Base-by-base conservation (phyloP, 1,139 yeast species). In the Debaryomyces psychrophilus region DNA sequence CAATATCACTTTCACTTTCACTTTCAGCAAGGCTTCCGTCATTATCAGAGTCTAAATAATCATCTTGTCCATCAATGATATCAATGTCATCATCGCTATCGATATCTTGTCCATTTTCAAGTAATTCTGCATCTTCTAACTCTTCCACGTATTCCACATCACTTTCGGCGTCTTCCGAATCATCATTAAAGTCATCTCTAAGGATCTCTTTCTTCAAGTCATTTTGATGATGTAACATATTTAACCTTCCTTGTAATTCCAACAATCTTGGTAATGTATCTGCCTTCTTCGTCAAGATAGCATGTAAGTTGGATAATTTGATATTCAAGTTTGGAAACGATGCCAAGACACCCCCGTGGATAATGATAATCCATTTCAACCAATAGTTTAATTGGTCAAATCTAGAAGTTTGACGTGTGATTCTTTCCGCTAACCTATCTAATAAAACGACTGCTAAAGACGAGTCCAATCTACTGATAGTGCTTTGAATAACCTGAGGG, bases 361-460 rank as follows among this genome's bases (percentile, higher is more conserved):
- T 82, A 40, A 93, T 85, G 59, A 95, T 74, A 43, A 90, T 85
- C 95, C 97, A 92, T 64, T 92, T 89, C 54, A 92, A 84, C 99
- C 99, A 93, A 42, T 82, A 77, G 53, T 87, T 85, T 52, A 93
- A 74, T 50, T 84, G 85, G 33, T 86, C 88, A 52, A 90, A 90
- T 55, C 90, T 80, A 14, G 68, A 62, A 11, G 75, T 62, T 57
- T 76, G 79, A 57, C 95, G 80, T 8, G 92, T 85, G 49, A 90
- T 81, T 62, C 89, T 81, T 61, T 90, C 97, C 1, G 97, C 90
- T 31, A 93, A 71, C 58, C 92, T 77, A 60, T 92, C 96, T 52
- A 95, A 72, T 37, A 93, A 73, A 8, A 79, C 65, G 9, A 90
- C 89, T 0, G 96, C 93, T 44, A 87, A 73, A 1, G 82, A 68